Conservation (phyloP, 2,329 filamentous ascomycete species). For the Colletotrichum tanaceti region DNA sequence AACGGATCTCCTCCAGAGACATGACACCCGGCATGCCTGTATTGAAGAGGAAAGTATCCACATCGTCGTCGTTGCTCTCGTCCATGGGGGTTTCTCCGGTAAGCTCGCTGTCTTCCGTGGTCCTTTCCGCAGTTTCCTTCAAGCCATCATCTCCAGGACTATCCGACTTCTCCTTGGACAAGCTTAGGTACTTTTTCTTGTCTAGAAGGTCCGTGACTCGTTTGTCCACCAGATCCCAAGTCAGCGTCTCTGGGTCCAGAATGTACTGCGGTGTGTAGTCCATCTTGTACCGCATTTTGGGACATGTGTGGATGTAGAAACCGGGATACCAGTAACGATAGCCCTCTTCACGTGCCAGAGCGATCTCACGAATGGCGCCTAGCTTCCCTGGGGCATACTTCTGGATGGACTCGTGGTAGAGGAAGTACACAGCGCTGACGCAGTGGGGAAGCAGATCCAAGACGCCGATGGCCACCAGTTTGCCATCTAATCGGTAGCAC, state of each 20-base stretch:
- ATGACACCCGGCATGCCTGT: slow-evolving; percentile 76
- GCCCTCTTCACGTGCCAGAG: slow-evolving; percentile 73
- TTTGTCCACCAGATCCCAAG: slow-evolving; percentile 71
- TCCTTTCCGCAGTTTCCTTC: slow-evolving; percentile 32
- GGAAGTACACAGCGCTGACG: slow-evolving; percentile 85
- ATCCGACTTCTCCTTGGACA: slow-evolving; percentile 49
- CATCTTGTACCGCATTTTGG: slow-evolving; percentile 88
- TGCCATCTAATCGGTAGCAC: slow-evolving; percentile 82
- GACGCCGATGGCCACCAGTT: slow-evolving; percentile 80
- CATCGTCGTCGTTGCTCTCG: slow-evolving; percentile 15
- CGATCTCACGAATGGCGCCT: slow-evolving; percentile 78
- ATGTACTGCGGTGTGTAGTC: slow-evolving; percentile 81
- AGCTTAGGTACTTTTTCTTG: slow-evolving; percentile 66
- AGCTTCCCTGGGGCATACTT: slow-evolving; percentile 79
- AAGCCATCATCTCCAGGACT: slow-evolving; percentile 43
- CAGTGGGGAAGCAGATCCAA: slow-evolving; percentile 81
- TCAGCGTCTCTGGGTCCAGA: slow-evolving; percentile 73
- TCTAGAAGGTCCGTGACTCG: slow-evolving; percentile 63
- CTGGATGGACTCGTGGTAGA: slow-evolving; percentile 82
- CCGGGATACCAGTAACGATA: slow-evolving; percentile 84
- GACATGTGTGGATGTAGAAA: slow-evolving; percentile 83
- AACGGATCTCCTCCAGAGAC: slow-evolving; percentile 65
- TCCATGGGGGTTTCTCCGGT: slow-evolving; percentile 34
- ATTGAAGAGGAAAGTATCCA: slow-evolving; percentile 61
- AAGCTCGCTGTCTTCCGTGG: not conserved